Base-by-base conservation (phyloP, 83 land plant genomes). In the Picea abies region DNA sequence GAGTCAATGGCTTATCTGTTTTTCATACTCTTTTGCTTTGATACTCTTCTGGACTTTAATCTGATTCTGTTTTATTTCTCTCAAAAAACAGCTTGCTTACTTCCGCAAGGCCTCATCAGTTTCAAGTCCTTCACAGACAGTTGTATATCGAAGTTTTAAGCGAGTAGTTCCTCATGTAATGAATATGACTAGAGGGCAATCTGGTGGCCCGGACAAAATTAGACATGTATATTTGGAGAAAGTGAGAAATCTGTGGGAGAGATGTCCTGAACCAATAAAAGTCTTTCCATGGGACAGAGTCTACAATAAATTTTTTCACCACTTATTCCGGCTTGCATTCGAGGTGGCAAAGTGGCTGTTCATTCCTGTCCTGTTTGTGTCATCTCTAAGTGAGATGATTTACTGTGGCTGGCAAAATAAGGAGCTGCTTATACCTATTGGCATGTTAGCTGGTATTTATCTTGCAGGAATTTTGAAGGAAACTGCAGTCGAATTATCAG, bases 351-450 rank as follows among this genome's bases (percentile, higher is more conserved):
- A 92, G 78, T 93, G 86, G 84, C 78, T 95, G 17, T 81, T 71
- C 71, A 82, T 89, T 26, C 96, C 98, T 4, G 63, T 89, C 62
- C 77, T 93, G 25, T 83, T 86, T n/a, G 80, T 95, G 16, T 82
- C 96, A 20, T 87, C 95, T 39, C 79, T 91, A 16, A 92, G 96
- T 77, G 96, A 95, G 89, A 81, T 95, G 83, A 88, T 90, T 17
- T 95, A 95, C 80, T 87, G 93, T 85, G 90, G 92, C 20, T 89
- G 88, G 82, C 85, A 90, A 80, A 85, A 84, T 77, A 92, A 92
- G 76, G 78, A 87, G 68, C 52, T 79, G 19, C 78, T 93, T 15
- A 65, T 90, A 35, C 90, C 89, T 7, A 29, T 88, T 65, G 94
- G 92, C 0, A 77, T 95, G 49, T 60, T 95, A 35, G 62, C 79